Conservation (phyloP, 1,139 yeast species). For the Blastobotrys aristatus region DNA sequence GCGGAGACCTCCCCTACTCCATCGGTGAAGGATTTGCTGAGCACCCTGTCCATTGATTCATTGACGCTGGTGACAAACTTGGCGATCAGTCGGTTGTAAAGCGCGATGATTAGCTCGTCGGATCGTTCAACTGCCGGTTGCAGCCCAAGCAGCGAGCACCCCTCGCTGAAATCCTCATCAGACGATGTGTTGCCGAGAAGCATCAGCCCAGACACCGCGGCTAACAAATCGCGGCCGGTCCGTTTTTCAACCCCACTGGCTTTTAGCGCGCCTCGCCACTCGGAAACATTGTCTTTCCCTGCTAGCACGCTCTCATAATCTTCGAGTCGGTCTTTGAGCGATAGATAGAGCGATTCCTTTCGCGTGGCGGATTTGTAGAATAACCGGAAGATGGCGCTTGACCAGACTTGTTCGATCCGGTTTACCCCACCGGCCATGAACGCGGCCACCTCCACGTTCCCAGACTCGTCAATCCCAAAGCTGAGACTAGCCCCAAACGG, state of each 20-base stretch:
- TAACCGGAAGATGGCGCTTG: neutral
- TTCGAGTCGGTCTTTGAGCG: neutral
- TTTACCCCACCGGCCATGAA: constrained; percentile 4
- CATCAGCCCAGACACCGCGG: constrained; percentile 9
- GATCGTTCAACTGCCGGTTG: constrained; percentile 7
- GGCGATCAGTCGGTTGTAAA: constrained; percentile 6
- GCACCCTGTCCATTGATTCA: neutral
- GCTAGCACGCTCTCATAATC: neutral
- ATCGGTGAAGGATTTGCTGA: constrained; percentile 1
- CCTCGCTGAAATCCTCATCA: constrained; percentile 6
- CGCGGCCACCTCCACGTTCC: constrained; percentile 4
- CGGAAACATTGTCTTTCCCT: neutral
- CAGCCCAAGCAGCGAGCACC: constrained; percentile 4
- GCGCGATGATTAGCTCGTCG: constrained; percentile 1
- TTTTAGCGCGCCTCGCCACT: constrained; percentile 6
- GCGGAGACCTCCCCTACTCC: neutral
- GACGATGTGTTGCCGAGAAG: constrained; percentile 4
- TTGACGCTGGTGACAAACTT: constrained; percentile 2
- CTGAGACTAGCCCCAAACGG: constrained; percentile 8
- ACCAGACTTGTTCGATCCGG: constrained; percentile 5
- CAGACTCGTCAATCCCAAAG: constrained; percentile 3
- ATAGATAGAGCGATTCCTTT: constrained; percentile 2
- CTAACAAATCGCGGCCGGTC: neutral
- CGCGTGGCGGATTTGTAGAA: constrained; percentile 4
- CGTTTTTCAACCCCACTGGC: constrained; percentile 2